These are phyloP conservation scores for Nitzschia palea DNA, from an alignment of 108 stramenopile species.

Conservation along the genomic window DNA sequence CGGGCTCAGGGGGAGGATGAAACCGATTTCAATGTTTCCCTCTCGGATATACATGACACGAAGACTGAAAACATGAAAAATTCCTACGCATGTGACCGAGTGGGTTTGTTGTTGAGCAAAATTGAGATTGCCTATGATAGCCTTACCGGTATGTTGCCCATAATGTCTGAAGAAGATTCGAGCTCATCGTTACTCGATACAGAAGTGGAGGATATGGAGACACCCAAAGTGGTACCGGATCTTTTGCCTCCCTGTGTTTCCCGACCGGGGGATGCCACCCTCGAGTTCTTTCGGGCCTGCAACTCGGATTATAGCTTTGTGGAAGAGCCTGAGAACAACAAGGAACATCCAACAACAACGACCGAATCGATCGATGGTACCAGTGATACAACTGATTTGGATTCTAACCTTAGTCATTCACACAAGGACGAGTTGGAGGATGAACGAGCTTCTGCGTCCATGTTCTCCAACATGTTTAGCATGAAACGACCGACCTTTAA, in stretches of 20 bases:
- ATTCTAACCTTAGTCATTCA: background rate
- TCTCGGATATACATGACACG: background rate
- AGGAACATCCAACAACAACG: background rate
- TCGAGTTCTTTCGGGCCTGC: constrained; percentile 54
- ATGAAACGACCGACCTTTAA: constrained; percentile 25
- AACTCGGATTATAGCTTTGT: background rate
- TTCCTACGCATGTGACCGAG: constrained; percentile 30
- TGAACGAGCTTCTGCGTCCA: constrained; percentile 3
- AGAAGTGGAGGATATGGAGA: constrained; percentile 28
- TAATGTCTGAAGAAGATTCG: background rate
- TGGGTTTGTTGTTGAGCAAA: constrained; percentile 27
- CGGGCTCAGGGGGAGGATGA: background rate
- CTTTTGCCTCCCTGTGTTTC: constrained; percentile 57
- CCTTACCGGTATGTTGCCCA: constrained; percentile 32
- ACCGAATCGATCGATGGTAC: background rate
- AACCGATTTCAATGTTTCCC: background rate
- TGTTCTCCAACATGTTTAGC: constrained; percentile 35
- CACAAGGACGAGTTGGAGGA: constrained; percentile 3
- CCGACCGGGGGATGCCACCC: constrained; percentile 43
- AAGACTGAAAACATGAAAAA: constrained; percentile 29
- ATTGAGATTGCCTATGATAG: constrained; percentile 47
- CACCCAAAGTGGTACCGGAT: constrained; percentile 44
- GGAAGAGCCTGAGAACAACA: constrained; percentile 5
- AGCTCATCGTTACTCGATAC: background rate
- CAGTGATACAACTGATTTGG: constrained; percentile 10